phyloP scores from a whole-genome alignment of 2,329 filamentous ascomycete genomes.

The Penicillium sp. region DNA sequence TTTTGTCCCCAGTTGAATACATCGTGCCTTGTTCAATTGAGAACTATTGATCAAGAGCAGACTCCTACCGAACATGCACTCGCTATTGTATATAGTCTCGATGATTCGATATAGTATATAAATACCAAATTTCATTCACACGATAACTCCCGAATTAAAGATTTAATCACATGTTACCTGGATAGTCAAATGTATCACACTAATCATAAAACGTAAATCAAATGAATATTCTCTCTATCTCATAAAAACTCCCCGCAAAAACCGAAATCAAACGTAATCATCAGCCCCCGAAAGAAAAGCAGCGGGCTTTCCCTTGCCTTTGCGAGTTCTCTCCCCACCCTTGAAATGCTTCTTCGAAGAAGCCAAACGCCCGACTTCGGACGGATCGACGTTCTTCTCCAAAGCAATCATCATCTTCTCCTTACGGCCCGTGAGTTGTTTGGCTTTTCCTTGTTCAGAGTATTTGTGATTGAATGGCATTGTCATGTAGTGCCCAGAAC shows the following conservation, averaged over 20 bases:
- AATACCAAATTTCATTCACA: background rate
- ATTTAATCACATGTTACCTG: background rate
- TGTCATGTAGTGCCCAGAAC: constrained; percentile 58
- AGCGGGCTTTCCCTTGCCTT: constrained; percentile 24
- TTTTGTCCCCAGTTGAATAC: too few species aligned
- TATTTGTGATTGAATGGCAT: constrained; percentile 91
- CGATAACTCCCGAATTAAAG: background rate
- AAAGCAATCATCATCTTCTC: constrained; percentile 72
- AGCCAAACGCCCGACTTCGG: constrained; percentile 56
- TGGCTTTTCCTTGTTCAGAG: constrained; percentile 73
- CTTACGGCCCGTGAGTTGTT: constrained; percentile 80
- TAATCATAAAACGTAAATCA: background rate
- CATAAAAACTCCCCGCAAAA: background rate
- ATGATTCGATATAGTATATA: background rate
- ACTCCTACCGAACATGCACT: background rate
- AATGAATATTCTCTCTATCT: background rate
- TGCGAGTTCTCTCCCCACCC: constrained; percentile 34
- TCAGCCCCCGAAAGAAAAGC: constrained; percentile 1
- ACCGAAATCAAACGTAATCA: constrained; percentile 10
- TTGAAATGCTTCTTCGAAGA: constrained; percentile 78
- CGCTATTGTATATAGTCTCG: background rate
- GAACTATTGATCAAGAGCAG: background rate
- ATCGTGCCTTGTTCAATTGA: too few species aligned
- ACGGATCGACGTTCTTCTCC: constrained; percentile 78
- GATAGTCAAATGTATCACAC: background rate